Evolutionary conservation across 305 asterid species (phyloP), one percentile per base, ranked within the genome.

Genomic region (Rubia peregrina): DNA sequence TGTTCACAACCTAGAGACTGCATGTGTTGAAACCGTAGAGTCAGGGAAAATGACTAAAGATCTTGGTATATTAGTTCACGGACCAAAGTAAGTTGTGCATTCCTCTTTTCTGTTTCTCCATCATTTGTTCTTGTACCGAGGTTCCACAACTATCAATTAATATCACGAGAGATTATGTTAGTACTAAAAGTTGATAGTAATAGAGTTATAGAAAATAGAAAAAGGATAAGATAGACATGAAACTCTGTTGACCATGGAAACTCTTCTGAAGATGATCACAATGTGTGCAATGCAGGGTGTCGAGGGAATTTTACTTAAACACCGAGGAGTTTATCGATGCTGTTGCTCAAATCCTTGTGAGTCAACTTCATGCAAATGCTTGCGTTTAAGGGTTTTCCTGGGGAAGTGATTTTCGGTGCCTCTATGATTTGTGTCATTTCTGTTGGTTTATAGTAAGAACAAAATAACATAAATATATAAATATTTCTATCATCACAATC

Each of bases 1-100:
- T 83, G 80, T 85, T 71, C 92, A 77, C 79, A 80, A 86, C 78
- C 88, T 92, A 61, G 98, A 92, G 82, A 77, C 83, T 24, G 92
- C 96, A 30, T 92, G 96, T 76, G 70, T 88, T 46, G 95, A 82
- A 78, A 88, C 96, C 10, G 95, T 92, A 46, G 96, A 90, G 85
- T 85, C 92, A 11, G 96, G 96, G 78, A 92, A 90, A 80, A 92
- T 92, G 98, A 92, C 98, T 3, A 92, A 92, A 84, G 96, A 92
- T 81, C 95, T 92, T 33, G 96, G 96, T 51, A 73, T 90, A 75
- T 80, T 92, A 81, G 71, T 73, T 75, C 96, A 92, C 40, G 96
- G 98, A 67, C 84, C 96, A 73, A 92, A 86, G 96, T 92, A 83
- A 81, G 95, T 80, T 44, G 41, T 68, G 33, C 62, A 61, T 76